Evolutionary conservation across 176 grass and related monocot genomes (phyloP).

Genomic region (Cenchrus fungigraminus): DNA sequence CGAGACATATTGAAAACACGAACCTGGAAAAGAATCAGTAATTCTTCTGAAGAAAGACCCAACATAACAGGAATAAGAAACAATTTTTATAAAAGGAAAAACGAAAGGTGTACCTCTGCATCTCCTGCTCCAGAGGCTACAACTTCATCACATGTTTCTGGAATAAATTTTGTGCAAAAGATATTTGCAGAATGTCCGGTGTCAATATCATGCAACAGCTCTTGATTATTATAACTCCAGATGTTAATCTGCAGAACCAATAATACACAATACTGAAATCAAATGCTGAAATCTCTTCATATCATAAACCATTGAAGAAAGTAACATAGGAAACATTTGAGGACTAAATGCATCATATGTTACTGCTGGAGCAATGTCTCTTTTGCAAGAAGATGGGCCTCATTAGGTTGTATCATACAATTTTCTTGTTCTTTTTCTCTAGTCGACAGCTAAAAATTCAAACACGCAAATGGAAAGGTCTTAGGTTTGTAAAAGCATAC

Average conservation of each 20-base stretch:
- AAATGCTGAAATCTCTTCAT: slow-evolving; percentile 23
- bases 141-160: slow-evolving; percentile 87
- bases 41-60: slow-evolving; percentile 15
- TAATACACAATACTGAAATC: slow-evolving; percentile 15
- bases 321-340: slow-evolving; percentile 19
- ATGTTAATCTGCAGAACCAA: slow-evolving; percentile 80
- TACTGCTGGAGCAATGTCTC: neutral
- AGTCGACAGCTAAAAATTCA: neutral
- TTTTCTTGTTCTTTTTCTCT: neutral
- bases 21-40: slow-evolving; percentile 73
- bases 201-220: slow-evolving; percentile 81
- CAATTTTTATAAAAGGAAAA: neutral
- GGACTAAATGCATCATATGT: neutral
- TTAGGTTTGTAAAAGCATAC: neutral
- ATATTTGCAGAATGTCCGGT: slow-evolving; percentile 90
- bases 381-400: slow-evolving; percentile 20
- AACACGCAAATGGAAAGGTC: neutral
- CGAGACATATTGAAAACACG: slow-evolving; percentile 91
- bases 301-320: slow-evolving; percentile 24
- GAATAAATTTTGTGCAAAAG: slow-evolving; percentile 96
- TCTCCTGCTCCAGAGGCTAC: slow-evolving; percentile 93
- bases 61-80: neutral
- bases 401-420: neutral
- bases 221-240: slow-evolving; percentile 76
- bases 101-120: slow-evolving; percentile 57